Base-by-base conservation (phyloP, 768 basidiomycete species). In the Pisolithus tinctorius region DNA sequence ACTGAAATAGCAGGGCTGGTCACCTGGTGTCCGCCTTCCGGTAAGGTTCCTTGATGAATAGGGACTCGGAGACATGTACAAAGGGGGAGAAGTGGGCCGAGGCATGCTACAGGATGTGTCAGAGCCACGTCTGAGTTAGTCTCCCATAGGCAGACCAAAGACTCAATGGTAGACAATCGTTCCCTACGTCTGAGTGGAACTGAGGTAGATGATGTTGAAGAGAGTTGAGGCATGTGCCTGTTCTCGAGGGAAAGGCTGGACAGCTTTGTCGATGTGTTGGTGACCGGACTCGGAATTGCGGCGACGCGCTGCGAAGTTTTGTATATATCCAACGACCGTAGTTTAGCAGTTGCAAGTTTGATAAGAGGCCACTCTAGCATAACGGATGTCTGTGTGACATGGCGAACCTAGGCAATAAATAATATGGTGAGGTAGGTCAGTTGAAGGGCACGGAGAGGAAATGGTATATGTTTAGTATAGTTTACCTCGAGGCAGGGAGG, bases 381-480 rank as follows among this genome's bases (percentile, higher is more conserved):
- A 2, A 94, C 92, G 7, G 88, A 93, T 1, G 96, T 99, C 75
- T 99, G 96, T 0, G 96, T 98, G 45, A 91, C 83, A 61, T 96
- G 93, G 42, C 94, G 83, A 17, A 98, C 79, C 83, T 93, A 20
- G 20, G 20, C 20, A 20, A 20, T 20, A 20, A 20, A 20, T 20
- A 20, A 20, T 20, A 20, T 2, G 58, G 10, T 49, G 40, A 49
- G 16, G 4, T 10, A 30, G 27, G 27, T 29, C 34, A 11, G 45
- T 20, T 53, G 48, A 48, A 53, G 29, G 4, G 45, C 4, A 20
- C 13, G 8, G 20, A 20, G 20, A 20, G 20, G 34, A 14, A 34
- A 23, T 2, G 20, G 20, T 20, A 20, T 20, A 20, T 20, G 20
- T 20, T 20, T 20, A 20, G 20, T 20, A 20, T 20, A 20, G 2